Evolutionary conservation across 768 basidiomycete genomes (phyloP), one percentile per base, ranked within the genome.

Genomic region (Amanita brunnescens): DNA sequence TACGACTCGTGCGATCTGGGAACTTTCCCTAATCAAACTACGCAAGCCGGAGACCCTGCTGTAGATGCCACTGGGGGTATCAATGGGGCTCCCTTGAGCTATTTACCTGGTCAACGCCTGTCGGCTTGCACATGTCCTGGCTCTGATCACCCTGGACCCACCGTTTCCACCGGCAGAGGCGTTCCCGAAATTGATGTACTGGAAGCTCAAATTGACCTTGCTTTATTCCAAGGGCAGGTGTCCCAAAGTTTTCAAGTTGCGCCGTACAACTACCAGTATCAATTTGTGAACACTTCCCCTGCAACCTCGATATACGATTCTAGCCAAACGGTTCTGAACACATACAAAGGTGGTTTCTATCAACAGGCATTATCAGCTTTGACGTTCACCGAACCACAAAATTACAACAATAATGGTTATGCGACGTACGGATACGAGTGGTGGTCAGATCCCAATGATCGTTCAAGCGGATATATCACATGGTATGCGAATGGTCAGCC

Each of bases 111-210:
- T 0, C 95, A 97, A 62, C 78, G 85, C 40, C 64, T 90, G 13
- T 89, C 89, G 1, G 78, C 91, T 1, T 98, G 94, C 66, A 94
- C 92, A 2, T 98, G 94, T 63, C 68, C 85, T 0, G 82, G 80
- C 10, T 79, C 80, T 24, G 89, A 91, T 58, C 94, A 98, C 62
- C 94, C 94, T 2, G 94, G 94, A 9, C 94, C 94, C 2, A 73
- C 59, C 53, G 73, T 75, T 49, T 74, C 66, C 24, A 70, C 68
- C 13, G 91, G 91, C 14, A 81, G 94, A 47, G 81, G 81, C 29
- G 89, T 85, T 1, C 94, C 95, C 1, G 95, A 98, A 71, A 91
- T 97, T 58, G 94, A 97, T 66, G 75, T 98, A 54, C 62, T 95
- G 52, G 94, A 98, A 70, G 82, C 91, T 0, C 86, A 92, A 64